phyloP scores from a whole-genome alignment of 2,329 filamentous ascomycete genomes.

The Diaporthe vexans region DNA sequence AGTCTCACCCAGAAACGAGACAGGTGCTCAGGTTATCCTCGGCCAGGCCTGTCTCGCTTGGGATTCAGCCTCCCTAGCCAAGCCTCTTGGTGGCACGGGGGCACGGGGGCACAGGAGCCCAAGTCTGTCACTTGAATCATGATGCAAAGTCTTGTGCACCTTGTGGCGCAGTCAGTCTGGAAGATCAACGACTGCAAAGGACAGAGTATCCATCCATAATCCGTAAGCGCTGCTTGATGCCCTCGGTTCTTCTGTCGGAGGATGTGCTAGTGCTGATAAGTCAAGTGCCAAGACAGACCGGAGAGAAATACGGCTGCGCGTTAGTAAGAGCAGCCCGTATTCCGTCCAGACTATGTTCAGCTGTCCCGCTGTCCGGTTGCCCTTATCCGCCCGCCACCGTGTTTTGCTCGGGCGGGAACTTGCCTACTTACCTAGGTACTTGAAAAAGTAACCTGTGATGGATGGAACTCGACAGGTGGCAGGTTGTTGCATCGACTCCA shows the following conservation, averaged over 20 bases:
- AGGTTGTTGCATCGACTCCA: not conserved
- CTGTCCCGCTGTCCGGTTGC: not conserved
- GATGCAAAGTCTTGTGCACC: not conserved
- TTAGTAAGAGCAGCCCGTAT: constrained; percentile 24
- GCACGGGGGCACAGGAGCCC: constrained; percentile 4
- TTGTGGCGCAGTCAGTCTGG: not conserved
- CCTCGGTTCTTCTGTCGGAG: not conserved
- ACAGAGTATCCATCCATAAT: not conserved
- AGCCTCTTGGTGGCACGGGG: not conserved
- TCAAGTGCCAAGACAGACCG: constrained; percentile 4
- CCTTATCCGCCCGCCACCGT: constrained; percentile 3
- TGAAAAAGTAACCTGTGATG: no score
- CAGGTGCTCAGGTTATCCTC: not conserved
- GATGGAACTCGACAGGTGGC: not conserved
- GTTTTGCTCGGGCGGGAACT: not conserved
- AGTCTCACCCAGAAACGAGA: not conserved
- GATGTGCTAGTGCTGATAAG: constrained; percentile 27
- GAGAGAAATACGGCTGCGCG: not conserved
- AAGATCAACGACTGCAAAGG: not conserved
- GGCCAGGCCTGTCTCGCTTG: constrained; percentile 8
- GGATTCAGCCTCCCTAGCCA: constrained; percentile 26
- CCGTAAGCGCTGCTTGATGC: not conserved
- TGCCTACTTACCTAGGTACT: no score
- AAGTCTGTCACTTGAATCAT: not conserved
- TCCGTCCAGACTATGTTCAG: constrained; percentile 7